These are phyloP conservation scores for Nidula niveotomentosa DNA, from an alignment of 1,284 basidiomycete genomes.

Conservation along the genomic window DNA sequence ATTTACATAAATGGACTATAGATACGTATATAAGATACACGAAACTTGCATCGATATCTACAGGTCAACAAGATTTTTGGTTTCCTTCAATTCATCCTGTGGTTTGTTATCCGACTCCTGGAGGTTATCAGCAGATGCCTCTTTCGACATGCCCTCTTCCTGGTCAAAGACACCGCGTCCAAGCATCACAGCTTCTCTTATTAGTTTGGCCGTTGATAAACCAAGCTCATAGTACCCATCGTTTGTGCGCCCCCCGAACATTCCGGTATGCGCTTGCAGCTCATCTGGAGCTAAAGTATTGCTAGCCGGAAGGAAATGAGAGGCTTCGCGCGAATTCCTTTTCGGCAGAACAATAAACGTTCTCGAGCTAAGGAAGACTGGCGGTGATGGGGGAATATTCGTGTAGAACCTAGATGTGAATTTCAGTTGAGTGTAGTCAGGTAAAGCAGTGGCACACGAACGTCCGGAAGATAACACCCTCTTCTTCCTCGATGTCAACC, in stretches of 20 bases:
- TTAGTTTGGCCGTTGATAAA: conserved; percentile 57
- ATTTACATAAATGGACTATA: neutral
- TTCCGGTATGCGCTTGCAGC: conserved; percentile 84
- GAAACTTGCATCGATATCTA: too few species aligned
- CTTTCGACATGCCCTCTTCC: conserved; percentile 9
- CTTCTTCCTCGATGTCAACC: conserved; percentile 54
- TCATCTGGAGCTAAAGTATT: conserved; percentile 79
- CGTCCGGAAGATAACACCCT: conserved; percentile 76
- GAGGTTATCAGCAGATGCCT: conserved; percentile 1
- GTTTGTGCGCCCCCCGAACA: conserved; percentile 85
- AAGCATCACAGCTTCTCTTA: conserved; percentile 52
- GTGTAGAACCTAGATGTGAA: conserved; percentile 69
- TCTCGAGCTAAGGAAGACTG: conserved; percentile 49
- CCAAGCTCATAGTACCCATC: conserved; percentile 91
- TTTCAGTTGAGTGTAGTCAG: conserved; percentile 2
- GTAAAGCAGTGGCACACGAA: conserved; percentile 36
- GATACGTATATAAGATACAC: too few species aligned
- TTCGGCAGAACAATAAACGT: conserved; percentile 81
- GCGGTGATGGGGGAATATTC: conserved; percentile 61
- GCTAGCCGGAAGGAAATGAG: conserved; percentile 59
- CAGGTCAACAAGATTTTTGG: too few species aligned
- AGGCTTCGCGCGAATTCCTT: conserved; percentile 43
- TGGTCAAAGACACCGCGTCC: conserved; percentile 15
- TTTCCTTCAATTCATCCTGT: neutral
- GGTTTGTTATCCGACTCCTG: conserved; percentile 1